Percentiles rank a stretch among this genome's conserved stretches.
These are phyloP conservation scores for Pythium aphanidermatum DNA, from an alignment of 352 stramenopile species.

Conservation along the genomic window DNA sequence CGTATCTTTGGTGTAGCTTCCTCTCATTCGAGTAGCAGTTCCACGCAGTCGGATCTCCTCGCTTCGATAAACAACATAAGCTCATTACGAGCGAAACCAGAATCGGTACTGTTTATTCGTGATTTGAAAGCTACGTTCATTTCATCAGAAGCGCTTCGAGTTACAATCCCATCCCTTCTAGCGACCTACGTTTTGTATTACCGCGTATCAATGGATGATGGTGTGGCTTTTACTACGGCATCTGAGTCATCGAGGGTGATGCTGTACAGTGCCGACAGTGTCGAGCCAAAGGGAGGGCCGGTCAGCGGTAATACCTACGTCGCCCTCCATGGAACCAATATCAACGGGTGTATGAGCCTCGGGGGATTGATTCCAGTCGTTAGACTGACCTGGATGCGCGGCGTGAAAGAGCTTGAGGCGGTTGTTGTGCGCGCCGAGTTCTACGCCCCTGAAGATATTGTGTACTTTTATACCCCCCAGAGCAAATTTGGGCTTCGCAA, in stretches of 20 bases:
- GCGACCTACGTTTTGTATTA: conserved; percentile 63
- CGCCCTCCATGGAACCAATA: conserved; percentile 49
- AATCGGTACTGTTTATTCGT: conserved; percentile 27
- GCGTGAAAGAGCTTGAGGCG: conserved; percentile 50
- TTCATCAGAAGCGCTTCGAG: conserved; percentile 30
- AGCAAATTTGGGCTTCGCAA: conserved; percentile 73
- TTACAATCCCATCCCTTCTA: conserved; percentile 36
- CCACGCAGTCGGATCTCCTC: too few species aligned
- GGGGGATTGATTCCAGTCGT: conserved; percentile 27
- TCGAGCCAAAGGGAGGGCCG: conserved; percentile 51
- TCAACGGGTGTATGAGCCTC: conserved; percentile 37
- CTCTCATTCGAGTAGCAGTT: too few species aligned
- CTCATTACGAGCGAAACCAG: too few species aligned
- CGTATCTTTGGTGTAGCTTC: conserved; percentile 42
- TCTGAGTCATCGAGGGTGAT: conserved; percentile 27
- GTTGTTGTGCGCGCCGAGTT: conserved; percentile 47
- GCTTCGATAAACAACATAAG: too few species aligned
- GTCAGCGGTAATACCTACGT: conserved; percentile 71
- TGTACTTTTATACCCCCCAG: conserved; percentile 75
- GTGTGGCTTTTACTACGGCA: conserved; percentile 37
- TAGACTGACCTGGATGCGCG: conserved; percentile 51
- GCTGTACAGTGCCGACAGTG: conserved; percentile 43
- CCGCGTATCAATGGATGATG: conserved; percentile 52
- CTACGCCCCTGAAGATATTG: conserved; percentile 49
- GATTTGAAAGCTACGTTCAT: conserved; percentile 38